Evolutionary conservation across 768 basidiomycete species (phyloP), one percentile per base, ranked within the genome.

Genomic region (Dioszegia hungarica): DNA sequence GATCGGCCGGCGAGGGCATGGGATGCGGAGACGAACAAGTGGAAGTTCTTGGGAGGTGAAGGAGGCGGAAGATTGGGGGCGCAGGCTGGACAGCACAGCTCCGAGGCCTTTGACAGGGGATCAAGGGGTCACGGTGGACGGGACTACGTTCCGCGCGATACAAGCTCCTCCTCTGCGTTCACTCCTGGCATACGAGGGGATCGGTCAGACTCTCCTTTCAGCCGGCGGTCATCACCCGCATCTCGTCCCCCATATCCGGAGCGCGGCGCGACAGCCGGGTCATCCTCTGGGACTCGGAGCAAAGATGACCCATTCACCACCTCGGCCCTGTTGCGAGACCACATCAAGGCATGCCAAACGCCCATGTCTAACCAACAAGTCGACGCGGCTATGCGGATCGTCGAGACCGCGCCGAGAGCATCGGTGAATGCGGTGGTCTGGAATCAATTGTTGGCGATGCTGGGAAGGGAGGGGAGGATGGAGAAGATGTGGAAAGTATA

Each of bases 401-500:
- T 74, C 6, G 54, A 50, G 24, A 39, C 46, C 3, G 62, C 63
- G 2, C 59, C 63, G 2, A 61, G 50, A 28, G 17, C 51, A 37
- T 36, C 53, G 22, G 62, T 67, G 8, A 75, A 69, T 61, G 60
- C 57, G 2, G 67, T 66, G 15, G 69, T 68, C 0, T 75, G 69
- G 69, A 73, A 73, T 54, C 48, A 67, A 45, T 45, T 75, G 31
- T 46, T 73, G 25, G 54, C 54, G 0, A 28, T 59, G 15, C 47
- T 68, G 29, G 74, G 74, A 9, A 60, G 66, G 46, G 65, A 62
- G 38, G 54, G 60, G 25, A 68, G 56, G 44, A 59, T 70, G 31
- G 66, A 72, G 25, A 43, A 52, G 29, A 69, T 73, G 67, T 75
- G 64, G 61, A 68, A 56, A 20, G 19, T 56, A 0, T 75, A 63